A percentile compares a stretch with the other conserved stretches of the same genome.
phyloP scores from a whole-genome alignment of 352 stramenopile species.

The Pythium biforme region DNA sequence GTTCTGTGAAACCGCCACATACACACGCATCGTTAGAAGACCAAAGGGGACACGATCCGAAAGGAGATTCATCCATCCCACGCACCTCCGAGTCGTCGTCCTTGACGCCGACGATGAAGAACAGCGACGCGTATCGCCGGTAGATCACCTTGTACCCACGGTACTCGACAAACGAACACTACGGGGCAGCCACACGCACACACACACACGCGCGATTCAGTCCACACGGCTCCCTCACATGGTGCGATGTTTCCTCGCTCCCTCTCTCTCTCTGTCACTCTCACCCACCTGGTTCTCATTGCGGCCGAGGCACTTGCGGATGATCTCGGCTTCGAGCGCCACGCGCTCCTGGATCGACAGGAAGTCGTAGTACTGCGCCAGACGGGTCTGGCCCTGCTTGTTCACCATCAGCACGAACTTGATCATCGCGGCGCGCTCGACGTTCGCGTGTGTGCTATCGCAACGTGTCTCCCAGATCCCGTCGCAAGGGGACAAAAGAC shows the following conservation, averaged over 20 bases:
- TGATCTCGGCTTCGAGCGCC: slow-evolving; percentile 98
- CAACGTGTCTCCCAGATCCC: slow-evolving; percentile 11
- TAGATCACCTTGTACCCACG: slow-evolving; percentile 99
- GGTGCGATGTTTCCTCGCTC: too few species aligned
- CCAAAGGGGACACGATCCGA: too few species aligned
- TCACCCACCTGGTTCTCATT: slow-evolving; percentile 92
- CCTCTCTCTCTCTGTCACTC: neutral
- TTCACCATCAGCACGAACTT: slow-evolving; percentile 98
- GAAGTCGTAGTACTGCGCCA: slow-evolving; percentile 99
- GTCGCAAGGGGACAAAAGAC: neutral
- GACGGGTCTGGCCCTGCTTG: slow-evolving; percentile 99
- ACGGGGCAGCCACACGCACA: slow-evolving; percentile 7
- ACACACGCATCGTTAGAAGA: neutral
- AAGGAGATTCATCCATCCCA: too few species aligned
- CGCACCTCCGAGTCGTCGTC: slow-evolving; percentile 90
- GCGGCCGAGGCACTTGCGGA: slow-evolving; percentile 98
- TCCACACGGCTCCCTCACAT: neutral
- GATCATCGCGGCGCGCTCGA: slow-evolving; percentile 69
- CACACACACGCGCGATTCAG: neutral
- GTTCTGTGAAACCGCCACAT: slow-evolving; percentile 75
- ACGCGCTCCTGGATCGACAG: slow-evolving; percentile 98
- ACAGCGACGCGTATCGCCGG: slow-evolving; percentile 98
- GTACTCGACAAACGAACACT: slow-evolving; percentile 99
- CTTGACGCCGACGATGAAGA: slow-evolving; percentile 99
- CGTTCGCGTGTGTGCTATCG: slow-evolving; percentile 3